Evolutionary conservation across 306 rosid genomes (phyloP).

Genomic region (Carpinus fangiana): DNA sequence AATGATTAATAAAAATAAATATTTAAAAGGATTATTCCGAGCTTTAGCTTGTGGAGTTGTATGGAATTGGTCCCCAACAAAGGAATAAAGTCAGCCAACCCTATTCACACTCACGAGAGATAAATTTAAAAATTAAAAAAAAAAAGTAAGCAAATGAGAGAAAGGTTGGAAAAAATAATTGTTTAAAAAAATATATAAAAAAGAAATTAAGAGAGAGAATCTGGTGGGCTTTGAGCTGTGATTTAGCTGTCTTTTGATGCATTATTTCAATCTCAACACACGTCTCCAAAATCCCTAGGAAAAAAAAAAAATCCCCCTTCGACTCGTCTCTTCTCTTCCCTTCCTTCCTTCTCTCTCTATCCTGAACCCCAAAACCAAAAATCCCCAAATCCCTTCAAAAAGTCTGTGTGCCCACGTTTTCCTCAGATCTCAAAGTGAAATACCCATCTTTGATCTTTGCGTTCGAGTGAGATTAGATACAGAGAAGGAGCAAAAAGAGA

Average conservation of each 20-base stretch:
- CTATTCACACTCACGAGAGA: neutral
- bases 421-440: constrained; percentile 33
- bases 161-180: neutral
- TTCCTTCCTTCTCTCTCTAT: constrained; percentile 8
- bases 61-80: constrained; percentile 20
- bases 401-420: constrained; percentile 8
- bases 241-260: constrained; percentile 75
- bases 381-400: neutral
- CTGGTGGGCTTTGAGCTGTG: constrained; percentile 94
- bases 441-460: constrained; percentile 5
- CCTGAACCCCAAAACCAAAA: constrained; percentile 6
- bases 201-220: constrained; percentile 31
- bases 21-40: constrained; percentile 30
- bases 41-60: constrained; percentile 18
- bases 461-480: neutral
- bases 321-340: neutral
- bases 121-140: neutral
- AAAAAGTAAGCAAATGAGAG: constrained; percentile 11
- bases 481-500: neutral
- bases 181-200: neutral
- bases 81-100: constrained; percentile 8
- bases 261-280: constrained; percentile 46
- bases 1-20: neutral
- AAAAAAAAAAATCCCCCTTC: constrained; percentile 32
- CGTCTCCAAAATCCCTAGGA: constrained; percentile 64